Percentiles rank a stretch among this genome's conserved stretches.
Conservation (phyloP, 1,139 yeast genomes). For the Taphrina pruni region DNA sequence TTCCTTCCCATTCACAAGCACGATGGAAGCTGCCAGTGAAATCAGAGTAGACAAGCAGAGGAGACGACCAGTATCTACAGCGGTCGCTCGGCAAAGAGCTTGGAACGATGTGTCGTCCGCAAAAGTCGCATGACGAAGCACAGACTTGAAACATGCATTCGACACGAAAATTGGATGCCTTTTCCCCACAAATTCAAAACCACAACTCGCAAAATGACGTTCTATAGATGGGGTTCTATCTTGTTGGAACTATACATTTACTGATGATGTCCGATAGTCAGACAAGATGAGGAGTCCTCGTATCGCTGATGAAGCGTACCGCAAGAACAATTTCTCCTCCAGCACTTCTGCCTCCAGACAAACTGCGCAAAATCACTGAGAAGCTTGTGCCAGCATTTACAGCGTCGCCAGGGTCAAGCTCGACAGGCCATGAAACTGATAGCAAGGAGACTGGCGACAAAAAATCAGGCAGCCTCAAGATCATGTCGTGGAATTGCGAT, state of each 20-base stretch:
- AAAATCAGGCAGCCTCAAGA: conserved; percentile 5
- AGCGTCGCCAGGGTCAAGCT: background rate
- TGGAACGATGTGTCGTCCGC: too few relatives aligned
- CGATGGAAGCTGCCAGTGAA: background rate
- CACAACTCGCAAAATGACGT: too few relatives aligned
- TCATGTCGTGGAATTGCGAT: conserved; percentile 40
- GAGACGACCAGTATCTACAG: background rate
- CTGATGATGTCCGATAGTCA: too few relatives aligned
- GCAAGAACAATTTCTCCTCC: conserved; percentile 19
- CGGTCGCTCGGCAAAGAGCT: background rate
- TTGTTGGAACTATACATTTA: too few relatives aligned
- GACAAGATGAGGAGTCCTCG: too few relatives aligned
- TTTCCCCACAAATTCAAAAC: too few relatives aligned
- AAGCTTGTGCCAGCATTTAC: background rate
- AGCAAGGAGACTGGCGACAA: background rate
- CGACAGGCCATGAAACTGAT: background rate
- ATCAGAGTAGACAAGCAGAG: background rate
- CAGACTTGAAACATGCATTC: too few relatives aligned
- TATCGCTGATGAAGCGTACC: conserved; percentile 4
- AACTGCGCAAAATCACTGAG: background rate
- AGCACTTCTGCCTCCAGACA: conserved; percentile 1
- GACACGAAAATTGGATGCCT: too few relatives aligned
- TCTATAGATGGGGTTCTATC: too few relatives aligned
- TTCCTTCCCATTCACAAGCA: conserved; percentile 13
- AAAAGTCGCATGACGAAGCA: too few relatives aligned